phyloP scores from a whole-genome alignment of 768 basidiomycete species.

The Boletus sp. region DNA sequence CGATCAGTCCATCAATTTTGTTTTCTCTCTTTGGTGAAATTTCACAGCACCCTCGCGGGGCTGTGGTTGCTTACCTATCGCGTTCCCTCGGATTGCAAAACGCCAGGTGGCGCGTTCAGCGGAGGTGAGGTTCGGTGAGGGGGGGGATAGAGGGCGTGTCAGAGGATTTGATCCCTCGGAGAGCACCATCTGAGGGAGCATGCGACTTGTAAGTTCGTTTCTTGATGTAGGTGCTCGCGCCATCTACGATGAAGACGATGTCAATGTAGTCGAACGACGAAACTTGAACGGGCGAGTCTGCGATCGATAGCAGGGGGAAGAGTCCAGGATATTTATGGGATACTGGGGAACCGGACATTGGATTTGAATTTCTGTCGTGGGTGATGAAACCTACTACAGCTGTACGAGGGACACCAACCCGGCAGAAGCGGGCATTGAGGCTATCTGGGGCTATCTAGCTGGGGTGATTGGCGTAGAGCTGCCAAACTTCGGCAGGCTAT shows the following conservation, averaged over 20 bases:
- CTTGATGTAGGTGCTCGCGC: conserved; percentile 1
- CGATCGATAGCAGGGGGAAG: neutral
- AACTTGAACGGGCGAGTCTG: neutral
- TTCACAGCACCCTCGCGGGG: neutral
- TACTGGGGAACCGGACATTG: neutral
- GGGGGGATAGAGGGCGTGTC: conserved; percentile 25
- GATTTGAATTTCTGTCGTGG: neutral
- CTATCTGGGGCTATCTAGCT: neutral
- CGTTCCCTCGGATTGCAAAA: conserved; percentile 41
- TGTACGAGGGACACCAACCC: neutral
- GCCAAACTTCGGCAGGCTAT: too few relatives aligned
- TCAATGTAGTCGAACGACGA: neutral
- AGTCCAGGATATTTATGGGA: neutral
- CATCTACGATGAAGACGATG: conserved; percentile 1
- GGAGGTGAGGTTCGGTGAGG: conserved; percentile 14
- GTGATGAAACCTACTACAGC: neutral
- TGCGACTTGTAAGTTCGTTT: conserved; percentile 30
- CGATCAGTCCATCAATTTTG: neutral
- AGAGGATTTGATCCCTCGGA: conserved; percentile 35
- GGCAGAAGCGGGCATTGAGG: neutral
- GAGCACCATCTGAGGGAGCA: conserved; percentile 34
- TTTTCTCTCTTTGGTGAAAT: neutral
- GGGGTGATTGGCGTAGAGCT: too few relatives aligned
- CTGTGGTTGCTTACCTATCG: conserved; percentile 33
- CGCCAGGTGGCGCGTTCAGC: conserved; percentile 33